Base-by-base conservation (phyloP, 1,284 basidiomycete species). In the Rhodotorula mucilaginosa region DNA sequence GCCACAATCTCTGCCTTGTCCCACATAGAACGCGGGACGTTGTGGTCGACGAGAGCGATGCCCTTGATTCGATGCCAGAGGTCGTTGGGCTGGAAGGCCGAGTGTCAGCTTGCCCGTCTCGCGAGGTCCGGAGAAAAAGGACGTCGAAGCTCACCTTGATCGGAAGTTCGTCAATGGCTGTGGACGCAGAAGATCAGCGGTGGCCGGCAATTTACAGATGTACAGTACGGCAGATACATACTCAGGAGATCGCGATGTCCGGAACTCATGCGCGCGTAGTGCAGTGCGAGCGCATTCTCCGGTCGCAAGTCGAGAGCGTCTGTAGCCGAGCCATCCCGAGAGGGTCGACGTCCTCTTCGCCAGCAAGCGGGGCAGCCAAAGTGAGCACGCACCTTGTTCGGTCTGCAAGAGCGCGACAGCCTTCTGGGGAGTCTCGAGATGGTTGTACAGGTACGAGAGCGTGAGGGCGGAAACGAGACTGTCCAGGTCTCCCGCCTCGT, bases 11-110 rank as follows among this genome's bases (percentile, higher is more conserved):
- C 19, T 5, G 67, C 57, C 23, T 56, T 58, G n/a, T 39, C 26
- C 81, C 80, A 81, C 0, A 73, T 75, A 23, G 77, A 73, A 10
- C 76, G 67, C n/a, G 81, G 80, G 3, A 77, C 56, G 29, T 81
- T 81, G 63, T 82, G 81, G 62, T 82, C 81, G 34, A 82, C 81
- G 8, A 82, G 72, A 3, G 79, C 78, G 58, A 82, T 80, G 8
- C 81, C 80, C 18, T 73, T 61, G 26, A 81, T 71, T 47, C 72
- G 67, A 54, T 75, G 73, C 3, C 78, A 77, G 3, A 82, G 59
- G 39, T 80, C 79, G 52, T 49, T 59, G 1, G 81, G 78, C 54
- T 60, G 58, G 18, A 46, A 21, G 44, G 21, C 8, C 39, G 39
- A 44, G 39, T 10, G 39, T 44, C 7, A 56, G 54, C 54, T 5